Conservation (phyloP, 176 grass and related monocot genomes). For the Avena sativa region DNA sequence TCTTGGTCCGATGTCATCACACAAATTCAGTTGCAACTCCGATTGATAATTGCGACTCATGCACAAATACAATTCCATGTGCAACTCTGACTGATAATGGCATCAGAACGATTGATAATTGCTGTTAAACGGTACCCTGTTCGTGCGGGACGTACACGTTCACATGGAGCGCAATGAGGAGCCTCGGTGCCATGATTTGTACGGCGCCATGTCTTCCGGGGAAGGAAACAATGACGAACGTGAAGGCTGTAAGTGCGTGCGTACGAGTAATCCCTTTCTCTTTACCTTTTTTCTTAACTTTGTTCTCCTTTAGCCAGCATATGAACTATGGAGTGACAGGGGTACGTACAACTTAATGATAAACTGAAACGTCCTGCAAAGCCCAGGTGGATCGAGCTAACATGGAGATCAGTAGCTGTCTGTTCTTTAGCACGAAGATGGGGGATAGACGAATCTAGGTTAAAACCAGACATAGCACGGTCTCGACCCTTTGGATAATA, state of each 20-base stretch:
- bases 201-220: conserved; percentile 48
- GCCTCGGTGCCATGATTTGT: conserved; percentile 40
- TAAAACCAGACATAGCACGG: too few relatives aligned
- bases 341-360: not conserved
- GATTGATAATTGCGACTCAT: too few relatives aligned
- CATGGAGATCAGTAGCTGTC: not conserved
- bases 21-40: too few relatives aligned
- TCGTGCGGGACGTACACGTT: conserved; percentile 38
- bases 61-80: too few relatives aligned
- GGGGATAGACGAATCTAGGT: too few relatives aligned
- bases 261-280: not conserved
- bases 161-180: conserved; percentile 46
- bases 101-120: not conserved
- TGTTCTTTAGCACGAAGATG: not conserved
- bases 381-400: not conserved
- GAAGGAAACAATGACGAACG: not conserved
- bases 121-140: not conserved
- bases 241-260: not conserved
- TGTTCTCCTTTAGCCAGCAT: conserved; percentile 38
- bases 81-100: too few relatives aligned
- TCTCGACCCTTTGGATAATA: too few relatives aligned
- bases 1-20: too few relatives aligned
- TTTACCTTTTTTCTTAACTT: not conserved
- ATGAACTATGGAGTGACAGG: not conserved
- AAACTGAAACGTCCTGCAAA: not conserved